Conservation (phyloP, 176 grass and related monocot genomes). For the Aegilops bicornis region DNA sequence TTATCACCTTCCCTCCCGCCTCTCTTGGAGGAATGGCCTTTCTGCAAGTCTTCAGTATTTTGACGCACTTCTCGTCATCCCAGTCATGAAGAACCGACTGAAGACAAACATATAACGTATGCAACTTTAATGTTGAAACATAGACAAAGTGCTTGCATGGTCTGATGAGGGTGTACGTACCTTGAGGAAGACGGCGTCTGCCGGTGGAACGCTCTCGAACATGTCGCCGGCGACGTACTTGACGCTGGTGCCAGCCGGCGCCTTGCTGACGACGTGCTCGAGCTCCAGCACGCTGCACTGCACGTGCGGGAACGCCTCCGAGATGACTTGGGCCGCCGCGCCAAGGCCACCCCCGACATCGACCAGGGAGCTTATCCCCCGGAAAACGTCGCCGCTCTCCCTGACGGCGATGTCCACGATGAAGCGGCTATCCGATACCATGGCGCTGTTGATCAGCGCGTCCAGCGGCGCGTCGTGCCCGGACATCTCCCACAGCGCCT, state of each 20-base stretch:
- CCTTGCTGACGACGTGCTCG: constrained; percentile 32
- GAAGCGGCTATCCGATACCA: constrained; percentile 34
- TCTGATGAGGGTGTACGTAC: not conserved
- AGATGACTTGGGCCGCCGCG: constrained; percentile 1
- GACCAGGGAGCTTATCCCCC: constrained; percentile 37
- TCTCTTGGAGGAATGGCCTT: constrained; percentile 29
- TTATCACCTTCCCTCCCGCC: constrained; percentile 41
- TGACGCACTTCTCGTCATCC: constrained; percentile 42
- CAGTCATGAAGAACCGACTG: constrained; percentile 64
- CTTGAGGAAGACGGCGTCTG: constrained; percentile 45
- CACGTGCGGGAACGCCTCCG: constrained; percentile 35
- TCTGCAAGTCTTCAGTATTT: constrained; percentile 41
- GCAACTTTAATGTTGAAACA: not conserved
- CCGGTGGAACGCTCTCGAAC: constrained; percentile 47
- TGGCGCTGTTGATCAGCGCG: constrained; percentile 32
- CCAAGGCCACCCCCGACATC: constrained; percentile 49
- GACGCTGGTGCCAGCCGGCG: not conserved
- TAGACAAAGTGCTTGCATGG: too few relatives aligned
- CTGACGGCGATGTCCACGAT: constrained; percentile 7
- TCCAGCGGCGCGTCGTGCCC: not conserved
- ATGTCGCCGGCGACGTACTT: constrained; percentile 47
- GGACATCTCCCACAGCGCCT: constrained; percentile 15
- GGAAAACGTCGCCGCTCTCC: constrained; percentile 23
- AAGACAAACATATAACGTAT: not conserved
- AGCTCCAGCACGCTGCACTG: constrained; percentile 53